Evolutionary conservation across 768 basidiomycete genomes (phyloP).

Genomic region (Podaxis sp.): DNA sequence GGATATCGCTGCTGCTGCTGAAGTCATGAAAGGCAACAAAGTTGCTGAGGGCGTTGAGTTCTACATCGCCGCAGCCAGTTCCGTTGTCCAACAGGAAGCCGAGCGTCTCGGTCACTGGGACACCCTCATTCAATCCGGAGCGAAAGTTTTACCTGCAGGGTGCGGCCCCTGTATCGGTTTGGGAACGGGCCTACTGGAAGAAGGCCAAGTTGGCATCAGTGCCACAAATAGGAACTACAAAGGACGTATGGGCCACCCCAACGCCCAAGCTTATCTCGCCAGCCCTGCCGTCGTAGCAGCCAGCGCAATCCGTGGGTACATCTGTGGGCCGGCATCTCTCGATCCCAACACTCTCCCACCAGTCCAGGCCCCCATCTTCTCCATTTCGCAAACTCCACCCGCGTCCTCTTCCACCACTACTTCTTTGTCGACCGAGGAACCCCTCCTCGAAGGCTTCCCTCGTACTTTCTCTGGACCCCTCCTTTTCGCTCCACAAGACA

Average conservation of each 20-base stretch:
- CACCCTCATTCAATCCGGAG: slow-evolving; percentile 80
- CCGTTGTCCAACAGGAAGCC: slow-evolving; percentile 86
- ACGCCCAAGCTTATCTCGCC: slow-evolving; percentile 92
- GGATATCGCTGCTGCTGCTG: slow-evolving; percentile 89
- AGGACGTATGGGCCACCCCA: slow-evolving; percentile 96
- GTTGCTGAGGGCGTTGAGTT: slow-evolving; percentile 92
- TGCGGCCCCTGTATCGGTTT: slow-evolving; percentile 99
- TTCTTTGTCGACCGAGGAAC: slow-evolving; percentile 39
- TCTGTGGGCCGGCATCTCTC: slow-evolving; percentile 75
- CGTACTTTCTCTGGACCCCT: slow-evolving; percentile 76
- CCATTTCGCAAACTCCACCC: slow-evolving; percentile 35
- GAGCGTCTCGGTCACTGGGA: slow-evolving; percentile 89
- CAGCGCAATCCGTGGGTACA: slow-evolving; percentile 89
- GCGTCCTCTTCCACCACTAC: slow-evolving; percentile 27
- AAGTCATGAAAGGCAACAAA: slow-evolving; percentile 77
- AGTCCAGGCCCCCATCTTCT: slow-evolving; percentile 54
- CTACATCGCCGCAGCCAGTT: slow-evolving; percentile 95
- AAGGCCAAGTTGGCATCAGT: slow-evolving; percentile 94
- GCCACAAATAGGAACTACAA: slow-evolving; percentile 99
- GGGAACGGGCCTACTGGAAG: slow-evolving; percentile 88
- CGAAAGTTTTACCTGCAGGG: slow-evolving; percentile 89
- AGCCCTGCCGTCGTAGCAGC: slow-evolving; percentile 98
- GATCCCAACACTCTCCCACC: slow-evolving; percentile 52
- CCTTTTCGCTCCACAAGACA: slow-evolving; percentile 95
- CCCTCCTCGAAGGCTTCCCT: slow-evolving; percentile 82